These are phyloP conservation scores for Phytophthora cryptogea DNA, from an alignment of 352 stramenopile genomes.

Conservation along the genomic window DNA sequence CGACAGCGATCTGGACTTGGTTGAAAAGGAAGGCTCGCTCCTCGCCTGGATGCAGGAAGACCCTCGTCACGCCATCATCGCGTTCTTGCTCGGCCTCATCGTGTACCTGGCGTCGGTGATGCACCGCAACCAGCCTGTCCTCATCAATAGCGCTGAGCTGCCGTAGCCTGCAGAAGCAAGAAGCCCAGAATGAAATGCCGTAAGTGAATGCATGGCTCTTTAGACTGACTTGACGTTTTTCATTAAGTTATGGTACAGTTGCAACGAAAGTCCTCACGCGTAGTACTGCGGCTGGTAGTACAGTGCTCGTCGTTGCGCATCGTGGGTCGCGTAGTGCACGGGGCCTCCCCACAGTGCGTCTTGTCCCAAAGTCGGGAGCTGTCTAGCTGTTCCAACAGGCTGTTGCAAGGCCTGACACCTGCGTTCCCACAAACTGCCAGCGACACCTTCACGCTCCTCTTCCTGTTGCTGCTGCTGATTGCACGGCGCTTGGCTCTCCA, in stretches of 20 bases:
- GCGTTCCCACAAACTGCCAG: conserved; percentile 44
- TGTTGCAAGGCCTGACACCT: conserved; percentile 21
- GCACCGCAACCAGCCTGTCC: conserved; percentile 22
- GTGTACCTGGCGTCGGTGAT: conserved; percentile 61
- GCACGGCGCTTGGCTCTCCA: conserved; percentile 9
- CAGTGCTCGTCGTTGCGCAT: conserved; percentile 27
- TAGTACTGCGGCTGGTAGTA: conserved; percentile 44
- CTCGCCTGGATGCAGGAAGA: conserved; percentile 74
- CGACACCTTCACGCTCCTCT: conserved; percentile 4
- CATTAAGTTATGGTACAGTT: conserved; percentile 31
- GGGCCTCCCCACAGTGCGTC: conserved; percentile 48
- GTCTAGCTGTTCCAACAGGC: conserved; percentile 3
- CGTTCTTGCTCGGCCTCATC: conserved; percentile 55
- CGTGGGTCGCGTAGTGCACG: conserved; percentile 28
- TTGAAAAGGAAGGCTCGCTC: conserved; percentile 71
- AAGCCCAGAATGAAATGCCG: conserved; percentile 6
- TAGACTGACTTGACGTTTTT: conserved; percentile 15
- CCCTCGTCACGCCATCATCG: conserved; percentile 65
- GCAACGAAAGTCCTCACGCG: conserved; percentile 36
- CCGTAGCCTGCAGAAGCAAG: conserved; percentile 16
- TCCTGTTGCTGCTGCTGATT: conserved; percentile 21
- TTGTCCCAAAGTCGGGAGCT: conserved; percentile 42
- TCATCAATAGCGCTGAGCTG: conserved; percentile 8
- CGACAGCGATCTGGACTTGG: conserved; percentile 23
- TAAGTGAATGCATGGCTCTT: conserved; percentile 21